Evolutionary conservation across 2,329 filamentous ascomycete genomes (phyloP), one percentile per base, ranked within the genome.

Genomic region (Diaporthe sp.): DNA sequence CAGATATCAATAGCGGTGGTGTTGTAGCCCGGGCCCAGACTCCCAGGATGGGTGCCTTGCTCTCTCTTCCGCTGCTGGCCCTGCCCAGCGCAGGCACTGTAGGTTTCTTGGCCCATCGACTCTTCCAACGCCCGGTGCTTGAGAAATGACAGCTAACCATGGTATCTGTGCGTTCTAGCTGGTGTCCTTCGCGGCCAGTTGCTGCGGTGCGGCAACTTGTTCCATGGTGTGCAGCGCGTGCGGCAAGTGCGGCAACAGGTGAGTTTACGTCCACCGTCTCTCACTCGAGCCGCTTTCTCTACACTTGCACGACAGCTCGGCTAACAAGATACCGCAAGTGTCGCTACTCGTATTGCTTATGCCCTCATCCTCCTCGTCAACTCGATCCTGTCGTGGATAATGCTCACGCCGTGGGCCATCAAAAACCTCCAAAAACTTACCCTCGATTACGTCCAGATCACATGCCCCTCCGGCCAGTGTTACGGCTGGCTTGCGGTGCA

Each of bases 401-500:
- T 98, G 95, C 95, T 99, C 86, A 99, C 97, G 31, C 95, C 95
- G 72, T 99, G 97, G 97, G 97, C 97, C 46, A 94, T 99, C 83
- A 95, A 98, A 81, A 98, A 98, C 84, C 89, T 99, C 8, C 93
- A 98, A 85, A 92, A 97, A 78, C 88, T 98, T 73, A 97, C 95
- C 17, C 90, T 99, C 79, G 95, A 98, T 85, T 98, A 98, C 82
- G 96, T 99, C 87, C 95, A 95, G 81, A 98, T 99, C 82, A 93
- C 94, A 81, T 99, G 97, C 83, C 93, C 95, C 39, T 96, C 94
- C 68, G 94, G 96, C 79, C 91, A 96, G 82, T 99, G 97, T 84
- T 94, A 97, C 82, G 97, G 97, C 79, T 99, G 97, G 91, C 93
- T 98, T 65, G 97, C 97, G 9, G 96, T 98, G 57, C 96, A 99